Percentiles rank a stretch among this genome's conserved stretches.
These are phyloP conservation scores for Periconia sp. DNA, from an alignment of 2,329 filamentous ascomycete genomes.

Conservation along the genomic window DNA sequence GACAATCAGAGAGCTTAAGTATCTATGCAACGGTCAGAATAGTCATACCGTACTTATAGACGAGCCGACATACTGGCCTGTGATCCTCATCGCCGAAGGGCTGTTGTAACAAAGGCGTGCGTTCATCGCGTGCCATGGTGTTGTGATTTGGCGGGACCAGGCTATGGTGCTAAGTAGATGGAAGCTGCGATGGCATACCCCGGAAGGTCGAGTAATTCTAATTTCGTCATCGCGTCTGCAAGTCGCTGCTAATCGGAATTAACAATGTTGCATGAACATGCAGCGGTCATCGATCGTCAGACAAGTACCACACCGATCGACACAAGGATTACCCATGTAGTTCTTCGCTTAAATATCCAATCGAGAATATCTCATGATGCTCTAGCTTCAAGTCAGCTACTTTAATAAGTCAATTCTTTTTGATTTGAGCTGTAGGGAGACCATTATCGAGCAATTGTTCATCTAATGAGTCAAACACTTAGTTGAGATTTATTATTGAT, in stretches of 20 bases:
- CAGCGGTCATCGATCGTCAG: constrained; percentile 1
- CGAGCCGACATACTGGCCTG: constrained; percentile 29
- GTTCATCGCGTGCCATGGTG: constrained; percentile 38
- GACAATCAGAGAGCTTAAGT: constrained; percentile 31
- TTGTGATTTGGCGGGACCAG: too few species aligned
- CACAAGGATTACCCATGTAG: too few species aligned
- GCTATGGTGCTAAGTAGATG: neutral
- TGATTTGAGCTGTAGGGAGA: too few species aligned
- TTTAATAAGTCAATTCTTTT: too few species aligned
- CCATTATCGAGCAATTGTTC: too few species aligned
- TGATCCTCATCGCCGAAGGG: constrained; percentile 37
- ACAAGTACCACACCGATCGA: too few species aligned
- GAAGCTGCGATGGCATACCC: neutral
- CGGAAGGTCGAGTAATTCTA: neutral
- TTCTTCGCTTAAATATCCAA: too few species aligned
- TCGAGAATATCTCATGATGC: too few species aligned
- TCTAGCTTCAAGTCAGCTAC: too few species aligned
- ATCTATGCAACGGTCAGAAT: constrained; percentile 13
- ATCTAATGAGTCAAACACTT: too few species aligned
- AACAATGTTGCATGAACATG: neutral
- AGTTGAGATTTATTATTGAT: too few species aligned
- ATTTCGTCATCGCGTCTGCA: neutral
- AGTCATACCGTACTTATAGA: constrained; percentile 12
- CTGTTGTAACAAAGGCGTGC: constrained; percentile 47
- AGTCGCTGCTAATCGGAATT: too few species aligned